A percentile compares a stretch with the other conserved stretches of the same genome.
phyloP scores from a whole-genome alignment of 306 rosid species.

The Acacia crassicarpa region DNA sequence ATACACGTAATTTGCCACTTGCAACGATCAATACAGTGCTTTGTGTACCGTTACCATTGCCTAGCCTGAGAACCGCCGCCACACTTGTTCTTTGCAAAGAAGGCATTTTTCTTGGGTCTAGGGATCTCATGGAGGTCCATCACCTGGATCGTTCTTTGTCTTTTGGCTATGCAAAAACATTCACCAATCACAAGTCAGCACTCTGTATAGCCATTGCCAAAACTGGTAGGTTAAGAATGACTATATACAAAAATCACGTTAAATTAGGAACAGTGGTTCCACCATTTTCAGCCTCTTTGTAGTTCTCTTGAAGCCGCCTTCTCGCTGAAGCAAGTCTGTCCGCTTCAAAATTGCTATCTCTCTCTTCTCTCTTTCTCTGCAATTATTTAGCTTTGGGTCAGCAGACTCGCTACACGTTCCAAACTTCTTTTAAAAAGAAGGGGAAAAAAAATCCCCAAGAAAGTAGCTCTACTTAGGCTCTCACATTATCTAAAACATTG shows the following conservation, averaged over 20 bases:
- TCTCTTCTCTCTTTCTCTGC: constrained; percentile 86
- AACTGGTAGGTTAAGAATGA: not conserved
- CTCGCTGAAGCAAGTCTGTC: constrained; percentile 84
- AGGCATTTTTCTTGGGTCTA: constrained; percentile 76
- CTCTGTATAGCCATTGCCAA: not conserved
- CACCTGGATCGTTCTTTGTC: constrained; percentile 97
- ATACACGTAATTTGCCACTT: constrained; percentile 26
- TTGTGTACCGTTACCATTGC: constrained; percentile 66
- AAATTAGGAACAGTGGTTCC: constrained; percentile 24
- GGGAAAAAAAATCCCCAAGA: no score
- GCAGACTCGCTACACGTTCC: constrained; percentile 5
- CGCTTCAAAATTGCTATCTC: constrained; percentile 61
- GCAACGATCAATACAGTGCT: constrained; percentile 5
- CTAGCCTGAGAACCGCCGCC: constrained; percentile 82
- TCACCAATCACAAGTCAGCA: constrained; percentile 30
- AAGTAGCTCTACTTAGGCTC: no score
- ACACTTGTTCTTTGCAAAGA: constrained; percentile 83
- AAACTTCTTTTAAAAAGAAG: not conserved
- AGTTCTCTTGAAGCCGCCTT: constrained; percentile 86
- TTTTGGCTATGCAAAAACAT: constrained; percentile 74
- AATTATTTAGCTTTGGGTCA: constrained; percentile 31
- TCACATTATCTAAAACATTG: not conserved
- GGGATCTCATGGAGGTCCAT: constrained; percentile 98
- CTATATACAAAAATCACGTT: not conserved
- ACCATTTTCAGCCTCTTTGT: constrained; percentile 98